Base-by-base conservation (phyloP, 306 rosid genomes). In the Sophora flavescens region DNA sequence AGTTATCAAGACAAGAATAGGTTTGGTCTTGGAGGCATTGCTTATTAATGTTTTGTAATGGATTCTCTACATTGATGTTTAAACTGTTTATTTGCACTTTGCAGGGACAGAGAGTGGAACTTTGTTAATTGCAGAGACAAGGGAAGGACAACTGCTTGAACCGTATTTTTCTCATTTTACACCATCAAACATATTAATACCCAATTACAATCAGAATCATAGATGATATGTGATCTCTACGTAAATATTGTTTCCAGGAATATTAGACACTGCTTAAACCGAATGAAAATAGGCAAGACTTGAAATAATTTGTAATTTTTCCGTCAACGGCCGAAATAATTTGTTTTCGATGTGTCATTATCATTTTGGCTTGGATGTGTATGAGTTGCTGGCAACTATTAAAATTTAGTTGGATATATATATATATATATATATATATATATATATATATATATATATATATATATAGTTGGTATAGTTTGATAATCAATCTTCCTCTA, bases 151-250 rank as follows among this genome's bases (percentile, higher is more conserved):
- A 39, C 72, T 66, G n/a, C 62, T 64, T 50, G 87, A 86, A 48
- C 81, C 68, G 4, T 81, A 65, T 65, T 77, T 78, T 14, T 74
- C 88, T 74, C 88, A 74, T 53, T 72, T 64, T 15, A 50, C 57
- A 15, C 68, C 63, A 1, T 41, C 78, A 59, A 74, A 42, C 53
- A 36, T 47, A 18, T 72, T 74, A 15, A 52, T 70, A 5, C 62
- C 68, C 26, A 17, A 38, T 72, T 66, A 74, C 0, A 28, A 47
- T 45, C 78, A 68, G 14, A 56, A 4, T 48, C 71, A 76, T 13
- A 6, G 26, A 50, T 53, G 57, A 78, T 73, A 3, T 6, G 17
- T 32, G 33, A 18, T 33, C 22, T 50, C 41, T 32, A 2, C 57
- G 41, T 41, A 13, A 41, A 42, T 22, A 33, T 68, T 4, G 38